Evolutionary conservation across 208 protist species (phyloP).

Genomic region (Crithidia sp.): DNA sequence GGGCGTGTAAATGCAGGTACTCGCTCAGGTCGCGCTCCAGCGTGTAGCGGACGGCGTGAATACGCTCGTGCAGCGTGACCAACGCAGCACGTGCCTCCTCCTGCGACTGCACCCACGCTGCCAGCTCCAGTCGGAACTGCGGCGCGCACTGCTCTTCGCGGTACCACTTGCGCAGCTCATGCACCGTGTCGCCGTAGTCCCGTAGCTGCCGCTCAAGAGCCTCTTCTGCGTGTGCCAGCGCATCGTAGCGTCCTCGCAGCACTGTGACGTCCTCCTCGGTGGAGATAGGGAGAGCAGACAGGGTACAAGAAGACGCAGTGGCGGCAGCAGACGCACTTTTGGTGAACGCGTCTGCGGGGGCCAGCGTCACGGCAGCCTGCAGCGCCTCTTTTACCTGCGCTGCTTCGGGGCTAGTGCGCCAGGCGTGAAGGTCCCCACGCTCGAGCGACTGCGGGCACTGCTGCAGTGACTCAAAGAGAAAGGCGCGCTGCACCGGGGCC

Average conservation of each 20-base stretch:
- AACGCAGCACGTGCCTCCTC: conserved; percentile 23
- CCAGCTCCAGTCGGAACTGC: conserved; percentile 21
- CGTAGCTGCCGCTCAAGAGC: conserved; percentile 11
- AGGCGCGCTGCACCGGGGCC: background rate
- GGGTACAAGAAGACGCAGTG: background rate
- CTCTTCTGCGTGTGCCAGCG: conserved; percentile 11
- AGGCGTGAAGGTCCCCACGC: conserved; percentile 27
- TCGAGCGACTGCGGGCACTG: conserved; percentile 34
- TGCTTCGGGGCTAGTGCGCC: conserved; percentile 10
- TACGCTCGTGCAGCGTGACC: conserved; percentile 16
- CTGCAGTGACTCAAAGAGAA: conserved; percentile 22
- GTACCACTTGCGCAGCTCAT: conserved; percentile 31
- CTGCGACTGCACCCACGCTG: conserved; percentile 23
- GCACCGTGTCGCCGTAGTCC: conserved; percentile 27
- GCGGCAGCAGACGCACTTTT: background rate
- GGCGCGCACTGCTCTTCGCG: conserved; percentile 23
- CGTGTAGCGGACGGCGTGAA: conserved; percentile 43
- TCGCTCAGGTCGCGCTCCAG: conserved; percentile 68
- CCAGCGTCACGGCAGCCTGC: conserved; percentile 12
- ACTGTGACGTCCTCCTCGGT: conserved; percentile 22
- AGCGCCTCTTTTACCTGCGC: conserved; percentile 13
- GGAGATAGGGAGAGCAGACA: conserved; percentile 12
- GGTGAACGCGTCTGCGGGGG: background rate
- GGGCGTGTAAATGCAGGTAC: conserved; percentile 57
- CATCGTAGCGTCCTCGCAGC: conserved; percentile 28